Evolutionary conservation across 139 green algal species (phyloP).

Genomic region (Coelastrella sp.): DNA sequence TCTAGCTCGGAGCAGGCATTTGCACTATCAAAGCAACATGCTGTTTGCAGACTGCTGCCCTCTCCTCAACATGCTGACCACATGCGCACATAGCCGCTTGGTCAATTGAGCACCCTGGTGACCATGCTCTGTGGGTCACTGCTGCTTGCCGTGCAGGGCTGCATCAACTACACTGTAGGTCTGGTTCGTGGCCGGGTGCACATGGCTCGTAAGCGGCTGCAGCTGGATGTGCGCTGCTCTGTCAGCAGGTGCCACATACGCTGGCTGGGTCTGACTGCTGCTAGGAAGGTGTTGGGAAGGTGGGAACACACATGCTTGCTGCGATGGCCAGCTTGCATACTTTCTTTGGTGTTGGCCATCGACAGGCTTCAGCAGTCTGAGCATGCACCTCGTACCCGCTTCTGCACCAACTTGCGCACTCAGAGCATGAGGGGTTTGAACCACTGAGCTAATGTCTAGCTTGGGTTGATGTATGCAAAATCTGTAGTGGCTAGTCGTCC

Average conservation of each 20-base stretch:
- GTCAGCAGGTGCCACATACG: slow-evolving; percentile 54
- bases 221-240: slow-evolving; percentile 43
- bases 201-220: slow-evolving; percentile 34
- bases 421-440: too few relatives aligned
- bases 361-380: too few relatives aligned
- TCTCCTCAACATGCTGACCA: too few relatives aligned
- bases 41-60: too few relatives aligned
- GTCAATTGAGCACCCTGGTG: background rate
- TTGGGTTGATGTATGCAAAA: too few relatives aligned
- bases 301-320: background rate
- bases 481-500: too few relatives aligned
- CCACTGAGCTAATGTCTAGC: too few relatives aligned
- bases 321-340: background rate
- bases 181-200: slow-evolving; percentile 13
- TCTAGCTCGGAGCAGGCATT: too few relatives aligned
- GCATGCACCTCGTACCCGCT: too few relatives aligned
- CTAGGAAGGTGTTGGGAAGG: slow-evolving; percentile 63
- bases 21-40: too few relatives aligned
- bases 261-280: slow-evolving; percentile 81
- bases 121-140: background rate
- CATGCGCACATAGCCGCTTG: too few relatives aligned
- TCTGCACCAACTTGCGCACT: too few relatives aligned
- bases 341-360: background rate
- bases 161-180: slow-evolving; percentile 39
- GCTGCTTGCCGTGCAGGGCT: background rate